phyloP scores from a whole-genome alignment of 2,329 filamentous ascomycete genomes.

The Botrytis elliptica region DNA sequence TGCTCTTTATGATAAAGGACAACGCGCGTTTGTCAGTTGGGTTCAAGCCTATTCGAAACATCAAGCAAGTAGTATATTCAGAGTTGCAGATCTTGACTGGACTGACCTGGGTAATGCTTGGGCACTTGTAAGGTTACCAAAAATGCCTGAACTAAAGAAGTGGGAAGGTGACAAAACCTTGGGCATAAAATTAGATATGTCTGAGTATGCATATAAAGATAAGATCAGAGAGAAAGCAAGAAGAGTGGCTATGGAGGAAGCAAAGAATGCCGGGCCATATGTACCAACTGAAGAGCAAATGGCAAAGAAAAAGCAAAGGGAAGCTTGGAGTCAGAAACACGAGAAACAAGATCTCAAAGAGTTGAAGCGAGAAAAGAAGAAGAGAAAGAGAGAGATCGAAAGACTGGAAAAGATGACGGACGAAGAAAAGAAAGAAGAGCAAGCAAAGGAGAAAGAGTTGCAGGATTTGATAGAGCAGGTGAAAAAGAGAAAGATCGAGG shows the following conservation, averaged over 20 bases:
- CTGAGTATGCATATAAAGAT: slow-evolving; percentile 68
- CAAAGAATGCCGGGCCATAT: slow-evolving; percentile 44
- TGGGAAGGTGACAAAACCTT: slow-evolving; percentile 68
- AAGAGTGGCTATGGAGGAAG: slow-evolving; percentile 53
- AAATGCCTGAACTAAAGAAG: slow-evolving; percentile 84
- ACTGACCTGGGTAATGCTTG: slow-evolving; percentile 74
- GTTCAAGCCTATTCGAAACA: slow-evolving; percentile 89
- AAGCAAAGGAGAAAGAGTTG: slow-evolving; percentile 58
- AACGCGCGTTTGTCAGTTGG: slow-evolving; percentile 91
- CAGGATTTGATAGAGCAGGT: slow-evolving; percentile 64
- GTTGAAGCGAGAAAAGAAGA: slow-evolving; percentile 62
- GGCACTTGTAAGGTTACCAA: slow-evolving; percentile 82
- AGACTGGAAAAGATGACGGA: slow-evolving; percentile 65
- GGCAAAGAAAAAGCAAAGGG: slow-evolving; percentile 60
- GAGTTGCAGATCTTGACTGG: slow-evolving; percentile 81
- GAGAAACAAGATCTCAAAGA: slow-evolving; percentile 64
- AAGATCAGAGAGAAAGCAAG: slow-evolving; percentile 67
- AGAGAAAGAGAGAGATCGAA: slow-evolving; percentile 62
- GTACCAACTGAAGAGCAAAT: slow-evolving; percentile 44
- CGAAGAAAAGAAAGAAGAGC: slow-evolving; percentile 62
- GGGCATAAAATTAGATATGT: slow-evolving; percentile 64
- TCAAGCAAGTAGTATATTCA: slow-evolving; percentile 87
- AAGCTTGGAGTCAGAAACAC: slow-evolving; percentile 71
- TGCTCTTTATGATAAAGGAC: slow-evolving; percentile 74
- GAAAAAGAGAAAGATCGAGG: slow-evolving; percentile 48